Percentiles rank a stretch among this genome's conserved stretches.
Evolutionary conservation across 2,329 filamentous ascomycete species (phyloP).

Genomic region (Cercospora beticola): DNA sequence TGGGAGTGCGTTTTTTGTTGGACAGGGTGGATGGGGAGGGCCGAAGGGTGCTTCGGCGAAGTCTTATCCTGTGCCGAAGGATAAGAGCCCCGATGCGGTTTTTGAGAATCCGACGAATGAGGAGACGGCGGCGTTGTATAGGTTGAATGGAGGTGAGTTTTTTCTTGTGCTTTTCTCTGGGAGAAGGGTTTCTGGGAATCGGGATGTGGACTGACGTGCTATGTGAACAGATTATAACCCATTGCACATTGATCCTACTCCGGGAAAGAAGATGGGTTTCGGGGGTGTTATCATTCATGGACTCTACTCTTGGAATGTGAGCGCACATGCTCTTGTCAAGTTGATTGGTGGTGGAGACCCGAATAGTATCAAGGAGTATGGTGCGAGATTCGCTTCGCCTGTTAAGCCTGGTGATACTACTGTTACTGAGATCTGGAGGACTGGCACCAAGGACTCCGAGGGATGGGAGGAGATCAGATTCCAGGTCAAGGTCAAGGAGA

Average conservation of each 20-base stretch:
- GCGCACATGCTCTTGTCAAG: conserved; percentile 71
- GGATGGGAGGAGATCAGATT: conserved; percentile 84
- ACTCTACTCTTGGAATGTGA: conserved; percentile 70
- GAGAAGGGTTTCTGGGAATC: not conserved
- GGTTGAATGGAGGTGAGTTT: conserved; percentile 64
- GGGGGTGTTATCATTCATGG: conserved; percentile 88
- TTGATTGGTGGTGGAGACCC: conserved; percentile 74
- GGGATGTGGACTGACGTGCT: not conserved
- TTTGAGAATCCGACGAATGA: conserved; percentile 68
- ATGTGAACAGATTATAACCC: conserved; percentile 75
- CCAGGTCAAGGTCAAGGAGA: conserved; percentile 72
- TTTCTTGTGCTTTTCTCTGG: not conserved
- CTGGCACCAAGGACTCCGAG: conserved; percentile 61
- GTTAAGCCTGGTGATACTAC: conserved; percentile 82
- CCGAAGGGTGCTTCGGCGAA: conserved; percentile 79
- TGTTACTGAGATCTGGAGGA: conserved; percentile 77
- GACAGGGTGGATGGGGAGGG: conserved; percentile 80
- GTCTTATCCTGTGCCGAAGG: conserved; percentile 75
- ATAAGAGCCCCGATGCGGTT: conserved; percentile 67
- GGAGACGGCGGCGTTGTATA: conserved; percentile 74
- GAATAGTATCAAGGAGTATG: conserved; percentile 80
- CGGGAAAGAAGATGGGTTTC: conserved; percentile 82
- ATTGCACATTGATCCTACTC: conserved; percentile 78
- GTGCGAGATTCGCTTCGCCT: conserved; percentile 81
- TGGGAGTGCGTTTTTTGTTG: conserved; percentile 75